phyloP scores from a whole-genome alignment of 2,329 filamentous ascomycete species.

The Coniochaeta sp. region DNA sequence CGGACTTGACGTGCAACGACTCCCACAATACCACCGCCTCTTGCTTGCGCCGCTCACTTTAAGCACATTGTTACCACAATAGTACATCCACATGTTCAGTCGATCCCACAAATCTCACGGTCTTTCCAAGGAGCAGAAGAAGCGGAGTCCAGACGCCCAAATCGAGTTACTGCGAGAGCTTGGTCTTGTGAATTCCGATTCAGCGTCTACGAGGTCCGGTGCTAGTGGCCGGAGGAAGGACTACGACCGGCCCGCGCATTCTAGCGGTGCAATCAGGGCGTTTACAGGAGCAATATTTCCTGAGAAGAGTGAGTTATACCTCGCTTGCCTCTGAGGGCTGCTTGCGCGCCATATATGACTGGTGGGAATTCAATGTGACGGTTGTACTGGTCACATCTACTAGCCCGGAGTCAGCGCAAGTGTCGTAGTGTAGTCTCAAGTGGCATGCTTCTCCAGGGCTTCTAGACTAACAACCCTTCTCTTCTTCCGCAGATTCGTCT shows the following conservation, averaged over 20 bases:
- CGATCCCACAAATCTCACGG: conserved; percentile 32
- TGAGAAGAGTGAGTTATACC: conserved; percentile 24
- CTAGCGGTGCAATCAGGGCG: conserved; percentile 15
- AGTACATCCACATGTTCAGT: conserved; percentile 34
- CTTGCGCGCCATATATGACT: conserved; percentile 1
- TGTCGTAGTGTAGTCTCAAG: neutral
- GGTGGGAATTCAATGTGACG: neutral
- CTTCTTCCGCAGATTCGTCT: conserved; percentile 24
- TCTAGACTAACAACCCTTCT: conserved; percentile 14
- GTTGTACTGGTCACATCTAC: neutral
- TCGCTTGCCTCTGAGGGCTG: neutral
- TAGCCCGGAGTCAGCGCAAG: neutral
- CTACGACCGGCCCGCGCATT: conserved; percentile 15
- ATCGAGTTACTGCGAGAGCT: conserved; percentile 28
- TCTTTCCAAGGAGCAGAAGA: conserved; percentile 27
- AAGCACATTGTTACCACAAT: conserved; percentile 1
- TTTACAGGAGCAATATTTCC: conserved; percentile 18
- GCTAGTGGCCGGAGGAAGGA: conserved; percentile 19
- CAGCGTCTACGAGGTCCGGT: conserved; percentile 9
- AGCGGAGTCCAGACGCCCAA: conserved; percentile 24
- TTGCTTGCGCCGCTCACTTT: conserved; percentile 4
- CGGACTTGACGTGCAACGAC: conserved; percentile 2
- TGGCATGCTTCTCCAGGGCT: neutral
- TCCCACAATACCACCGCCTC: conserved; percentile 4
- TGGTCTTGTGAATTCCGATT: conserved; percentile 21